phyloP scores from a whole-genome alignment of 2,329 filamentous ascomycete genomes.

The Xylaria sp. region DNA sequence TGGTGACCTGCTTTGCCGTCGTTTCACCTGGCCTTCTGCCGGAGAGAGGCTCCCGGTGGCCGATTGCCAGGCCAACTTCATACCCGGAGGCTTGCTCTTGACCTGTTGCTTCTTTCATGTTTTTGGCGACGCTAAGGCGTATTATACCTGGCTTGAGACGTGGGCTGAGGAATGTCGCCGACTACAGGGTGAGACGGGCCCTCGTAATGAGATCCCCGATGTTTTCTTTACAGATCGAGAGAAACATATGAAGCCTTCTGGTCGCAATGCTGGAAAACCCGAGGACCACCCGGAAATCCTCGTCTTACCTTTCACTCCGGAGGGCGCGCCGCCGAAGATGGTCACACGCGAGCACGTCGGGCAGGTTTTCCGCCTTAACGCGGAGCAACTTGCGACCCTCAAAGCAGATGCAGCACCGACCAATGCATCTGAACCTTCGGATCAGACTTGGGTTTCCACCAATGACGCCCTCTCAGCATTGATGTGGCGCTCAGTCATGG shows the following conservation, averaged over 20 bases:
- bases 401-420: constrained; percentile 49
- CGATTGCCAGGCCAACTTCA: constrained; percentile 48
- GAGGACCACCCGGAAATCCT: constrained; percentile 50
- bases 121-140: constrained; percentile 50
- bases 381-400: constrained; percentile 44
- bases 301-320: constrained; percentile 46
- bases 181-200: constrained; percentile 44
- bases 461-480: constrained; percentile 52
- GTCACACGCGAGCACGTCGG: constrained; percentile 47
- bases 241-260: constrained; percentile 46
- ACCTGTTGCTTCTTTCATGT: constrained; percentile 48
- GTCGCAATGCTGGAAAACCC: constrained; percentile 43
- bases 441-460: constrained; percentile 47
- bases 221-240: constrained; percentile 48
- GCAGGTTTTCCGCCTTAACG: constrained; percentile 50
- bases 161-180: constrained; percentile 52
- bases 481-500: constrained; percentile 51
- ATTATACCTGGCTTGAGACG: constrained; percentile 48
- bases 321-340: constrained; percentile 49
- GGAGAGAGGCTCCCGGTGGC: constrained; percentile 40
- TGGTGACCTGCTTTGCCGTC: constrained; percentile 42
- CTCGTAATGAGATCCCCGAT: constrained; percentile 44
- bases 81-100: constrained; percentile 47
- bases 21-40: constrained; percentile 44
- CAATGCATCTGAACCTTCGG: constrained; percentile 44